These are phyloP conservation scores for Alternaria arbusti DNA, from an alignment of 2,329 filamentous ascomycete species.

Conservation along the genomic window DNA sequence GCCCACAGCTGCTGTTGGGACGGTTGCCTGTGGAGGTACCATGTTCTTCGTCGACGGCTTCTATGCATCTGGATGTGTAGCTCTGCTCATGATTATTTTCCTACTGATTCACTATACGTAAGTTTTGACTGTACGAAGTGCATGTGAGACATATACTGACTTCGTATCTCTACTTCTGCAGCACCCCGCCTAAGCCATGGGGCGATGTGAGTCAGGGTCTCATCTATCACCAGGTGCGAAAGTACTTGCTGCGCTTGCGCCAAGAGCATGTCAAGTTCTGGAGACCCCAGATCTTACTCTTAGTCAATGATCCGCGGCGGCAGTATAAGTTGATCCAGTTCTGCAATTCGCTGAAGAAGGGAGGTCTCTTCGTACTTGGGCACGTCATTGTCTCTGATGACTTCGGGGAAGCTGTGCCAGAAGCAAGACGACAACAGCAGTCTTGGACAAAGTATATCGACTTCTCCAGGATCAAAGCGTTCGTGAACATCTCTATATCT, in stretches of 20 bases:
- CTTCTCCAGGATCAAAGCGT: slow-evolving; percentile 84
- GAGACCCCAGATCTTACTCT: slow-evolving; percentile 84
- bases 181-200: slow-evolving; percentile 82
- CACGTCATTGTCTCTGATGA: slow-evolving; percentile 88
- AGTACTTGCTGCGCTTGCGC: slow-evolving; percentile 81
- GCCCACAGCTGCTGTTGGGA: slow-evolving; percentile 78
- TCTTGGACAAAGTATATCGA: slow-evolving; percentile 89
- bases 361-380: slow-evolving; percentile 81
- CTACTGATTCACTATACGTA: slow-evolving; percentile 79
- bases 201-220: slow-evolving; percentile 88
- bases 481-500: slow-evolving; percentile 84
- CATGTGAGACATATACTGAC: no score
- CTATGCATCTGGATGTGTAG: slow-evolving; percentile 78
- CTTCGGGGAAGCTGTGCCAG: slow-evolving; percentile 77
- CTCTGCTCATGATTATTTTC: slow-evolving; percentile 77
- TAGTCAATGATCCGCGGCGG: slow-evolving; percentile 81
- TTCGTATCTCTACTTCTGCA: no score
- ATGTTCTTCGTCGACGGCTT: slow-evolving; percentile 92
- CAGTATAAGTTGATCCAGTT: slow-evolving; percentile 88
- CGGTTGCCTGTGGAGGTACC: slow-evolving; percentile 75
- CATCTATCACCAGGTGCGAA: slow-evolving; percentile 87
- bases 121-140: no score
- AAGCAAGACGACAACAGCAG: slow-evolving; percentile 79
- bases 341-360: slow-evolving; percentile 90
- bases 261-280: slow-evolving; percentile 95